Base-by-base conservation (phyloP, 1,139 yeast genomes). In the Taphrina confusa region DNA sequence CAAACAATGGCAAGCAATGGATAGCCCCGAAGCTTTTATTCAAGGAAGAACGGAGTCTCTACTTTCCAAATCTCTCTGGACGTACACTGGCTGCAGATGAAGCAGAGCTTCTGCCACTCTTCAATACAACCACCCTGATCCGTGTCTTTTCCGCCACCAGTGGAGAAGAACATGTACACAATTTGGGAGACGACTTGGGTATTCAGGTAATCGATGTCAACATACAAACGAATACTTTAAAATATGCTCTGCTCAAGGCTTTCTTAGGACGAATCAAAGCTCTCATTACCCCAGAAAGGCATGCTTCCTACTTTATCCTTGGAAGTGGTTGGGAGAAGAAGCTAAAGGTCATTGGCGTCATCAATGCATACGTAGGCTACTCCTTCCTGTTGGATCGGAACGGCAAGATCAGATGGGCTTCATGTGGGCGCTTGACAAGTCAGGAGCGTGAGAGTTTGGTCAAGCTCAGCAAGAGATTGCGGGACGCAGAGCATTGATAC, bases 351-450 rank as follows among this genome's bases (percentile, higher is more conserved):
- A 74, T 92, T 44, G 75, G 80, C 58, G 81, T 92, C 66, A 84
- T 83, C 63, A 92, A 92, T 70, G 80, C 82, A 49, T 87, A 86
- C 66, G 82, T 95, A 0, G 97, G 98, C 0, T 91, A 88, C 70
- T 76, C 89, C 8, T 86, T 89, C 67, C 75, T 92, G 16, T 78
- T 92, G 36, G 98, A 92, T 68, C 76, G 77, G 16, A 76, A 82
- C 14, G 85, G 87, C 58, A 83, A 80, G 67, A 84, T 92, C 54
- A 78, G 98, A 68, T 92, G 97, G 97, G 92, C 91, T 14, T 88
- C 91, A 1, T 82, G 95, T 69, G 98, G 98, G 1, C 80, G 79
- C 55, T 85, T 96, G 2, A 77, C 78, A 16, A 82, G 80, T 9
- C 78, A 79, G 36, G 97, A 91, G 66, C 16, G 39, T 11, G 54